Base-by-base conservation (phyloP, 352 stramenopile genomes). In the Globisporangium heterothallicum region DNA sequence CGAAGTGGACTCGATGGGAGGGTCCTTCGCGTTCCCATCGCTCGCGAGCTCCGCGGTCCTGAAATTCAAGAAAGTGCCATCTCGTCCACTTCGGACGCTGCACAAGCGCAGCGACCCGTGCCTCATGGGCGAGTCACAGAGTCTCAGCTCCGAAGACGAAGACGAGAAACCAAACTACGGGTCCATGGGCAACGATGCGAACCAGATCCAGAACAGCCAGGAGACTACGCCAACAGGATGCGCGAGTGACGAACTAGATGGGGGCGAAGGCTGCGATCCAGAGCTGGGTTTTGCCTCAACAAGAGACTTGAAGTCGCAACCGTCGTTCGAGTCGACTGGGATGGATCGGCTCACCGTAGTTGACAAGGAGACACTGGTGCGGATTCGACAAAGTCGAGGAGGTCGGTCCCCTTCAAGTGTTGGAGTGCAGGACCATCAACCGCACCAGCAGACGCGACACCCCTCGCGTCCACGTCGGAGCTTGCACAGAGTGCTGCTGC, bases 61-160 rank as follows among this genome's bases (percentile, higher is more conserved):
- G 21, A 61, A 61, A 21, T 61, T 61, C 40, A 61, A 61, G 22
- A 49, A 38, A 13, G 25, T 53, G 21, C 42, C 46, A 12, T 42
- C 38, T 19, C 44, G 54, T 12, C 16, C 35, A 21, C 34, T 51
- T n/a, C 54, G 46, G 6, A 22, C 46, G 54, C 13, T 61, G 24
- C 54, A 56, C 36, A 41, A 49, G 26, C 54, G 36, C n/a, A 56
- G 54, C 46, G 54, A 56, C 24, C 54, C 54, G 38, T 61, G 48
- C 14, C 29, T 56, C 38, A 61, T 61, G 29, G 44, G 54, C 24
- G 54, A 61, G 29, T 56, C 46, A 29, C 54, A 61, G 54, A 61
- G 54, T 42, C 40, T 61, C 45, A 61, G 54, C 46, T 61, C 54
- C 27, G 54, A 49, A 12, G 54, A 61, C 2, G 54, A 61, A 27